Percentiles rank a stretch among this genome's conserved stretches.
These are phyloP conservation scores for Colletotrichum noveboracense DNA, from an alignment of 2,329 filamentous ascomycete genomes.

Conservation along the genomic window DNA sequence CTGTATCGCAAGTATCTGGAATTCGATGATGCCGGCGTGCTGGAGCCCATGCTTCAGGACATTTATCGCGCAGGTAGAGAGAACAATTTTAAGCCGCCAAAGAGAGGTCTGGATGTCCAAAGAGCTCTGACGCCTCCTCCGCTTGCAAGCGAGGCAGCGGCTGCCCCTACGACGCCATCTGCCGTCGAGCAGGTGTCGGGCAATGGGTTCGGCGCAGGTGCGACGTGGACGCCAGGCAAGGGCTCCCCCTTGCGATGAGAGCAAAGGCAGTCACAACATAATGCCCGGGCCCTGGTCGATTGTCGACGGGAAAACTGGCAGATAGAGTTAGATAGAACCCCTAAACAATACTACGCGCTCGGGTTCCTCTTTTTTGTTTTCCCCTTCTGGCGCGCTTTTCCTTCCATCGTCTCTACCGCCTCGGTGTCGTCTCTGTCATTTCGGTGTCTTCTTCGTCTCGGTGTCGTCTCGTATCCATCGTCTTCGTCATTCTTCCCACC, in stretches of 20 bases:
- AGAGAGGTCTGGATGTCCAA: slow-evolving; percentile 47
- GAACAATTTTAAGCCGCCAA: slow-evolving; percentile 56
- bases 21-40: slow-evolving; percentile 83
- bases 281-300: not conserved
- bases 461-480: not conserved
- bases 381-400: not conserved
- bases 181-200: slow-evolving; percentile 36
- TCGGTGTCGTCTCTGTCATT: not conserved
- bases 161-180: slow-evolving; percentile 51
- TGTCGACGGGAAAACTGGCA: not conserved
- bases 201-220: slow-evolving; percentile 41
- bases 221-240: slow-evolving; percentile 52
- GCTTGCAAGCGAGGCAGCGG: slow-evolving; percentile 40
- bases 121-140: slow-evolving; percentile 60
- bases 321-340: not conserved
- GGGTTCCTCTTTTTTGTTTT: not conserved
- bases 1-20: slow-evolving; percentile 90
- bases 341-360: not conserved
- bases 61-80: slow-evolving; percentile 69
- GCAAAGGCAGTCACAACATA: not conserved
- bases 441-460: no score
- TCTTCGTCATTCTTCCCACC: not conserved
- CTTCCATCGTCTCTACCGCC: not conserved
- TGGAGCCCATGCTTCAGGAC: slow-evolving; percentile 84
- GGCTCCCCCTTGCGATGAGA: slow-evolving; percentile 24